A percentile compares a stretch with the other conserved stretches of the same genome.
These are phyloP conservation scores for Talaromyces amestolkiae DNA, from an alignment of 2,329 filamentous ascomycete species.

Conservation along the genomic window DNA sequence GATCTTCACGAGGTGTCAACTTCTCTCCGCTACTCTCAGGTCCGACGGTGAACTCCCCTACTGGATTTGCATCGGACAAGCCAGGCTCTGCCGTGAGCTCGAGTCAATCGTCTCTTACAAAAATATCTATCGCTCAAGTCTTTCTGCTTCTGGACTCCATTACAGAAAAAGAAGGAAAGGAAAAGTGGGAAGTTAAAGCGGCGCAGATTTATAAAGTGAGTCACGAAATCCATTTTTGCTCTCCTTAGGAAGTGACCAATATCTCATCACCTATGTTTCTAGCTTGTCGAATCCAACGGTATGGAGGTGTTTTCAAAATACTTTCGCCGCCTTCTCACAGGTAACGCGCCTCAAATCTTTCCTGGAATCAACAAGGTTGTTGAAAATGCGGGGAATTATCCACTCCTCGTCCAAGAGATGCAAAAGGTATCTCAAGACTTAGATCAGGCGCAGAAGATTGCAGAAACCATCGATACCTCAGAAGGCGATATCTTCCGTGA, in stretches of 20 bases:
- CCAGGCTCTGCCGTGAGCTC: constrained; percentile 44
- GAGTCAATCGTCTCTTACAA: constrained; percentile 67
- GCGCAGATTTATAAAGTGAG: constrained; percentile 89
- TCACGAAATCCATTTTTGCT: background rate
- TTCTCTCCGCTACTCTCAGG: constrained; percentile 60
- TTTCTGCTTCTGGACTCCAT: constrained; percentile 91
- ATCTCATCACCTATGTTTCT: background rate
- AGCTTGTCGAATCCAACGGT: constrained; percentile 96
- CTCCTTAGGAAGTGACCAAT: background rate
- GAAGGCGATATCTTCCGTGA: constrained; percentile 93
- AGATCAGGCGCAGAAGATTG: constrained; percentile 84
- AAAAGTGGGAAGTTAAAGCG: constrained; percentile 88
- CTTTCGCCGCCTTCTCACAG: constrained; percentile 85
- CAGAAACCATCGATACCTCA: constrained; percentile 84
- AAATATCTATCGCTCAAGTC: constrained; percentile 93
- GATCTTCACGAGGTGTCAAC: constrained; percentile 55
- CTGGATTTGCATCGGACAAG: constrained; percentile 53
- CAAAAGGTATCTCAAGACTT: constrained; percentile 77
- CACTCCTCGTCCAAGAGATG: constrained; percentile 78
- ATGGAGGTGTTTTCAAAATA: constrained; percentile 99
- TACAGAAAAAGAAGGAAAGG: constrained; percentile 86
- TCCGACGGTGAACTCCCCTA: constrained; percentile 53
- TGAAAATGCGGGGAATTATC: constrained; percentile 77
- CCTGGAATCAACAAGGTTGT: constrained; percentile 70
- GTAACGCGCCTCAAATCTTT: constrained; percentile 90